Evolutionary conservation across 2,329 filamentous ascomycete genomes (phyloP), one percentile per base, ranked within the genome.

Genomic region (Huntiella bhutanensis): DNA sequence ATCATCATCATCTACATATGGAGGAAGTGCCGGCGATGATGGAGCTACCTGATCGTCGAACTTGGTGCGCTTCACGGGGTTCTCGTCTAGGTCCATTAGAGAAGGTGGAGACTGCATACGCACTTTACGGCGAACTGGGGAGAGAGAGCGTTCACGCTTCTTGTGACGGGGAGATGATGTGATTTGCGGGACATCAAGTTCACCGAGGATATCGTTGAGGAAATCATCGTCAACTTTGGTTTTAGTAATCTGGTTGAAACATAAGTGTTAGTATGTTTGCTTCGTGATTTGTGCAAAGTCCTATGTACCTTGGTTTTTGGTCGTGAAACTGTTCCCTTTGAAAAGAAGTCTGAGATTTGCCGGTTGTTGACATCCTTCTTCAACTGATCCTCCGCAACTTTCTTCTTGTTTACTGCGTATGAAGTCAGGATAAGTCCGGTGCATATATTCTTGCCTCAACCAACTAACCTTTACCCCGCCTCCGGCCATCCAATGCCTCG

Each of bases 311-410:
- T 96, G 13, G 81, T 70, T 59, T 95, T 96, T 11, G 79, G 68
- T 48, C 77, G 78, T 43, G 71, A 62, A 53, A 49, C 67, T 33
- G 75, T 72, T 46, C 84, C 85, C 54, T 81, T 82, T 54, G 74
- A 88, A 60, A 98, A 96, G 63, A 92, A 98, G 56, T 92, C 88
- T 62, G 80, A 86, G 58, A 98, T 96, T 54, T 86, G 82, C 57
- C 82, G 82, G 61, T 92, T 86, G 53, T 86, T 84, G 59, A 83
- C 86, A 55, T 93, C 83, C 56, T 81, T 76, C 59, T 83, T 82
- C 49, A 85, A 78, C 52, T 82, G 77, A 49, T 94, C 86, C 54
- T 93, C 84, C 55, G 94, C 83, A 12, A 81, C 80, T 60, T 84
- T 87, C 55, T 86, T 75, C 62, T 95, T 96, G 52, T 79, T 82